Conservation (phyloP, 768 basidiomycete species). For the Tulasnella sp. region DNA sequence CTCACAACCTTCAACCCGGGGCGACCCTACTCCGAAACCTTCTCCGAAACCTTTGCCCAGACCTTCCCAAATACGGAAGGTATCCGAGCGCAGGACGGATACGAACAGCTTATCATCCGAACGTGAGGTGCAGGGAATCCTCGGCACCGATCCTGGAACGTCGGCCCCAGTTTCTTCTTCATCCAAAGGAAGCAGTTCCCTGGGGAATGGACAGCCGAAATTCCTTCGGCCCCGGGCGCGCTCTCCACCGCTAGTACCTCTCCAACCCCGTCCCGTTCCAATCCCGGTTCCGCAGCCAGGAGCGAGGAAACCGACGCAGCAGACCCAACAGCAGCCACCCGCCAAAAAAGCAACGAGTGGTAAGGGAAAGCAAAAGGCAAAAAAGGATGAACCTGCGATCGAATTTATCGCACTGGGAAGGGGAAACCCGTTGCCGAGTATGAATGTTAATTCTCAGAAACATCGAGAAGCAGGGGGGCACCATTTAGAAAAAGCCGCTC, state of each 20-base stretch:
- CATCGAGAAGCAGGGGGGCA: slow-evolving; percentile 36
- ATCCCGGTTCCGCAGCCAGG: not conserved
- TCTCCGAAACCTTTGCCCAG: not conserved
- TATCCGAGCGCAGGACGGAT: not conserved
- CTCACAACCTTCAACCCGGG: not conserved
- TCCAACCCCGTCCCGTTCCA: not conserved
- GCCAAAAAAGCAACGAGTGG: not conserved
- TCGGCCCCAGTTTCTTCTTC: not conserved
- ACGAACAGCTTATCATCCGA: slow-evolving; percentile 5
- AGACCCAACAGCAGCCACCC: not conserved
- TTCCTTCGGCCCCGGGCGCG: not conserved
- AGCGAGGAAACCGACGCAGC: not conserved
- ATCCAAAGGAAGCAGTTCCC: not conserved
- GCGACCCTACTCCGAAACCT: no score
- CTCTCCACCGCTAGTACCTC: not conserved
- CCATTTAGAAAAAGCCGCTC: not conserved
- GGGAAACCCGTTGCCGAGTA: not conserved
- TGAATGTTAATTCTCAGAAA: not conserved
- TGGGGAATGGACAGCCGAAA: not conserved
- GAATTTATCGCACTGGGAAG: not conserved
- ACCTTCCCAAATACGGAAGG: not conserved
- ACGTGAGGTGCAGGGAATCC: not conserved
- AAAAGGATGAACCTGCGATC: not conserved
- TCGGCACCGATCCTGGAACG: not conserved
- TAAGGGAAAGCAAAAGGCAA: not conserved